Conservation (phyloP, 2,329 filamentous ascomycete genomes). For the Clonostachys chloroleuca region DNA sequence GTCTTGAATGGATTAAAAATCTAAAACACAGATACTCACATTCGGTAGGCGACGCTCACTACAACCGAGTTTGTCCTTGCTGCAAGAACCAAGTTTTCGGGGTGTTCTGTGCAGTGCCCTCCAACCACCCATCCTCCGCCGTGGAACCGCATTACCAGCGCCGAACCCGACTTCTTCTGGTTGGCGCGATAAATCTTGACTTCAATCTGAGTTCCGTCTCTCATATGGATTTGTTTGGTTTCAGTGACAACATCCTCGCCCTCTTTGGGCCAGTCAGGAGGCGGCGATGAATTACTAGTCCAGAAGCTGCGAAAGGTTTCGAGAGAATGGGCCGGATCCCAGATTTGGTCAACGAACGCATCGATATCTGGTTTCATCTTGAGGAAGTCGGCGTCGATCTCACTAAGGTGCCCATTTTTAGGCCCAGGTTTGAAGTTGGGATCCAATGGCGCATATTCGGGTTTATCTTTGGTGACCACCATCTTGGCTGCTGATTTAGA, state of each 20-base stretch:
- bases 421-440: slow-evolving; percentile 23
- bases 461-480: slow-evolving; percentile 15
- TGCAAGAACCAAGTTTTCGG: slow-evolving; percentile 26
- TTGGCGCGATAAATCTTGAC: slow-evolving; percentile 23
- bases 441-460: slow-evolving; percentile 18
- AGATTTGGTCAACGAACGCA: slow-evolving; percentile 16
- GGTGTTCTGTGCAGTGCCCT: slow-evolving; percentile 22
- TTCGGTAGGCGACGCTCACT: slow-evolving; percentile 28
- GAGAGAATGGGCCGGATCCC: slow-evolving; percentile 16
- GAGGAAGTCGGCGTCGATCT: slow-evolving; percentile 21
- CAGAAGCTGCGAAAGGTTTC: slow-evolving; percentile 17
- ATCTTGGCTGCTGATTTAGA: slow-evolving; percentile 3
- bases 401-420: slow-evolving; percentile 25
- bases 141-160: slow-evolving; percentile 24
- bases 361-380: slow-evolving; percentile 15
- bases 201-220: slow-evolving; percentile 25
- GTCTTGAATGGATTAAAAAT: not conserved
- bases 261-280: slow-evolving; percentile 19
- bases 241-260: slow-evolving; percentile 24
- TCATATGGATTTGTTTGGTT: slow-evolving; percentile 16
- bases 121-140: slow-evolving; percentile 29
- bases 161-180: slow-evolving; percentile 13
- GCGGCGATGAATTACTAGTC: slow-evolving; percentile 15
- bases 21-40: slow-evolving; percentile 13
- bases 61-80: slow-evolving; percentile 23